Percentiles rank a stretch among this genome's conserved stretches.
phyloP scores from a whole-genome alignment of 306 rosid species.

The Sechiopsis laciniata region DNA sequence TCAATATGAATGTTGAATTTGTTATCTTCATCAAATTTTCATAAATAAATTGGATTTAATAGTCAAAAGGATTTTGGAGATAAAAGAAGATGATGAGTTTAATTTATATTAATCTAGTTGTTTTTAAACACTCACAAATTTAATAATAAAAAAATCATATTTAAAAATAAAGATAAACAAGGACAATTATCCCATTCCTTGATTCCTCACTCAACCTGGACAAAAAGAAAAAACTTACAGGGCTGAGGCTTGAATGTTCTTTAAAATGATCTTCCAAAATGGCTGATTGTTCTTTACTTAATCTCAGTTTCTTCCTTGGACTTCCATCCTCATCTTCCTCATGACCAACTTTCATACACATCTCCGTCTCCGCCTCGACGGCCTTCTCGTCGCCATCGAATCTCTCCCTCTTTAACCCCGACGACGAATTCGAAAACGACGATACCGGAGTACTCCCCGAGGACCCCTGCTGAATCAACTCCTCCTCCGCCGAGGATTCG shows the following conservation, averaged over 20 bases:
- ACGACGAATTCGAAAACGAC: slow-evolving; percentile 56
- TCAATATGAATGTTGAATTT: too few species aligned
- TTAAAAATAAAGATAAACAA: background rate
- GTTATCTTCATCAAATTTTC: too few species aligned
- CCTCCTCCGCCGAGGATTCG: slow-evolving; percentile 17
- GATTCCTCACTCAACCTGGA: background rate
- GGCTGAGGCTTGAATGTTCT: slow-evolving; percentile 61
- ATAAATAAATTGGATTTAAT: too few species aligned
- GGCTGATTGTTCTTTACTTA: slow-evolving; percentile 67
- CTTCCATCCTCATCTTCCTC: slow-evolving; percentile 41
- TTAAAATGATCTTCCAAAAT: slow-evolving; percentile 59
- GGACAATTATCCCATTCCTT: background rate
- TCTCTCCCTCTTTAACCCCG: slow-evolving; percentile 68
- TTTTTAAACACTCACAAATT: too few species aligned
- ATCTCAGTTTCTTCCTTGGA: slow-evolving; percentile 79
- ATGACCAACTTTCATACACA: slow-evolving; percentile 25
- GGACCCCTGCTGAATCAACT: slow-evolving; percentile 31
- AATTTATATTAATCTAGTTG: too few species aligned
- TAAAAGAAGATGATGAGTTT: too few species aligned
- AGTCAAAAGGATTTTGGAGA: too few species aligned
- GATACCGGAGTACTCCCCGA: slow-evolving; percentile 42
- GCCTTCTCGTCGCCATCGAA: slow-evolving; percentile 13
- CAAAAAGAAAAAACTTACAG: slow-evolving; percentile 33
- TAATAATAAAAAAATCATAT: too few species aligned
- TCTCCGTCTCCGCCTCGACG: slow-evolving; percentile 14